These are phyloP conservation scores for Epichloe coenophiala DNA, from an alignment of 2,329 filamentous ascomycete genomes.

Conservation along the genomic window DNA sequence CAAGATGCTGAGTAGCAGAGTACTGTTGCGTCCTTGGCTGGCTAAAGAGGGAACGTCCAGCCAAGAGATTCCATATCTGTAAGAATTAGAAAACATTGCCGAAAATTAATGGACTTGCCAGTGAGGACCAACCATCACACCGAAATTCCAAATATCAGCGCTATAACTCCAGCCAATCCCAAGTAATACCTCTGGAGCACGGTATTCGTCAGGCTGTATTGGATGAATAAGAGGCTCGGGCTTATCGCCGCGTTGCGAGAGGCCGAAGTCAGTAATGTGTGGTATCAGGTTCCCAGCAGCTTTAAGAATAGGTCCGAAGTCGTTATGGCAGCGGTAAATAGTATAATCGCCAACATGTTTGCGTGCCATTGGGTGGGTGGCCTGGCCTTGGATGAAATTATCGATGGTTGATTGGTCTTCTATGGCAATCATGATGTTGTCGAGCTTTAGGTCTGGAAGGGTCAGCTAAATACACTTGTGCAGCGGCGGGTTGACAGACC, in stretches of 20 bases:
- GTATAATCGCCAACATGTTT: constrained; percentile 1
- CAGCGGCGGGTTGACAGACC: constrained; percentile 14
- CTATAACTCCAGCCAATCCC: constrained; percentile 11
- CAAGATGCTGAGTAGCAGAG: constrained; percentile 9
- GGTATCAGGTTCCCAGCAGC: background rate
- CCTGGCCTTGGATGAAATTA: constrained; percentile 8
- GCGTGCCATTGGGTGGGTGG: background rate
- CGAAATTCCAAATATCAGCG: constrained; percentile 10
- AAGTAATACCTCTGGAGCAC: constrained; percentile 13
- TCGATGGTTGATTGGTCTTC: constrained; percentile 8
- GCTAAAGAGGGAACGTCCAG: constrained; percentile 10
- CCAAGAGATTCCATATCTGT: constrained; percentile 15
- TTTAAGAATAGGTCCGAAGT: constrained; percentile 6
- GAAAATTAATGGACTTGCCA: background rate
- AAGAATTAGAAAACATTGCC: background rate
- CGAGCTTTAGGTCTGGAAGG: constrained; percentile 10
- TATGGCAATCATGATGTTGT: constrained; percentile 13
- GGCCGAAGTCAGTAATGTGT: constrained; percentile 3
- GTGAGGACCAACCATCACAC: constrained; percentile 9
- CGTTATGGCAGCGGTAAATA: constrained; percentile 9
- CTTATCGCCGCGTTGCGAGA: constrained; percentile 1
- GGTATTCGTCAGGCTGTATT: constrained; percentile 12
- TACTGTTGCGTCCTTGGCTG: constrained; percentile 9
- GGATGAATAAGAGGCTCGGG: constrained; percentile 5
- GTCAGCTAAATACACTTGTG: background rate